phyloP scores from a whole-genome alignment of 2,329 filamentous ascomycete genomes.

The Clarireedia monteithiana region DNA sequence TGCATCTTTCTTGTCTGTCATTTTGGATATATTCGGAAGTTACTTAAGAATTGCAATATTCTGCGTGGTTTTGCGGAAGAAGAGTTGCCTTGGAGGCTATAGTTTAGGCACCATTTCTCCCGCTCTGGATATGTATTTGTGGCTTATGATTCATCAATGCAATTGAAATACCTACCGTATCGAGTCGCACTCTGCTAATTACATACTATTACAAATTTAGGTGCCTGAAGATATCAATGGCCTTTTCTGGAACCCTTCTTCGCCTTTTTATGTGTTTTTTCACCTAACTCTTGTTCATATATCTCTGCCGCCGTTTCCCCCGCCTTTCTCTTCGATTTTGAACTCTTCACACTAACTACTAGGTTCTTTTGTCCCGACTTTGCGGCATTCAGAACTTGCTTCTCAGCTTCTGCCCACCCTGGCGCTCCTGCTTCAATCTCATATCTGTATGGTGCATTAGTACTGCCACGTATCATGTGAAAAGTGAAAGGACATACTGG shows the following conservation, averaged over 20 bases:
- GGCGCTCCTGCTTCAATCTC: slow-evolving; percentile 56
- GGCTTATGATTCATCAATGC: background rate
- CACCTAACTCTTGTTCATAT: slow-evolving; percentile 52
- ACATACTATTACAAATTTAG: background rate
- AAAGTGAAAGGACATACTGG: slow-evolving; percentile 48
- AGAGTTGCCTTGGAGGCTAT: background rate
- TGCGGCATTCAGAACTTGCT: slow-evolving; percentile 55
- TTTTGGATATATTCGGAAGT: background rate
- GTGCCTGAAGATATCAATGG: background rate
- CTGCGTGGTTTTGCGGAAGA: background rate
- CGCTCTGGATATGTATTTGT: background rate
- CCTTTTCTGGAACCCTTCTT: slow-evolving; percentile 39
- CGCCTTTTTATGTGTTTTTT: slow-evolving; percentile 43
- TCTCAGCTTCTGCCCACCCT: slow-evolving; percentile 65
- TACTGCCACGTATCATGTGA: background rate
- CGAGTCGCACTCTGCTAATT: background rate
- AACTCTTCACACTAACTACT: slow-evolving; percentile 76
- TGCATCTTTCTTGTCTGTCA: background rate
- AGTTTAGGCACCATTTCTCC: background rate
- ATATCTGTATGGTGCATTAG: slow-evolving; percentile 40
- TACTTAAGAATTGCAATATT: background rate
- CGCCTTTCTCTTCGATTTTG: slow-evolving; percentile 70
- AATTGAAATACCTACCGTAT: no score
- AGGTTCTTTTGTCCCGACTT: slow-evolving; percentile 49
- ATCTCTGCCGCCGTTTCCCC: slow-evolving; percentile 49